Conservation (phyloP, 1,284 basidiomycete species). For the Ganoderma leucocontextum region DNA sequence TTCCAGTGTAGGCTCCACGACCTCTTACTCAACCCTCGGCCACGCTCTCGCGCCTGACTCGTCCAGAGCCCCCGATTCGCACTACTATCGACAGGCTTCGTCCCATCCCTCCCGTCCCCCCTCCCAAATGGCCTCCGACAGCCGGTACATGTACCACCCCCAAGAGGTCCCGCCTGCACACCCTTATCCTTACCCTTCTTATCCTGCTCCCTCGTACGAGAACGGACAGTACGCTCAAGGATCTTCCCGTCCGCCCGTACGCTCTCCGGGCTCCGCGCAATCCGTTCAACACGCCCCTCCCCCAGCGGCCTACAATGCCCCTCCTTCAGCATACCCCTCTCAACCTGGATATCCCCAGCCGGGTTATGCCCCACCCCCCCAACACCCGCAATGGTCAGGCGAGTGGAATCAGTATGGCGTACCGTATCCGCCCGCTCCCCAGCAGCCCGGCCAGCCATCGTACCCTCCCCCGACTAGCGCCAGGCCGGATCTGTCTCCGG, state of each 20-base stretch:
- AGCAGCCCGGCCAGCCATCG: slow-evolving; percentile 29
- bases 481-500: slow-evolving; percentile 40
- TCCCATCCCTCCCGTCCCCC: slow-evolving; percentile 25
- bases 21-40: slow-evolving; percentile 43
- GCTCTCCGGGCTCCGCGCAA: slow-evolving; percentile 50
- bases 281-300: slow-evolving; percentile 44
- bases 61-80: slow-evolving; percentile 33
- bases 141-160: slow-evolving; percentile 63
- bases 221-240: slow-evolving; percentile 47
- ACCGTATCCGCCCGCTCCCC: slow-evolving; percentile 31
- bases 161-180: slow-evolving; percentile 48
- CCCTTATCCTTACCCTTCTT: slow-evolving; percentile 49
- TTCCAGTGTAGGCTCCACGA: slow-evolving; percentile 36
- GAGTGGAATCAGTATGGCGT: slow-evolving; percentile 30
- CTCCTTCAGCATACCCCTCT: slow-evolving; percentile 37
- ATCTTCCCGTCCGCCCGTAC: slow-evolving; percentile 47
- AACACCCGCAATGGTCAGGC: slow-evolving; percentile 44
- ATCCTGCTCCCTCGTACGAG: slow-evolving; percentile 52
- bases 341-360: slow-evolving; percentile 43
- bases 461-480: slow-evolving; percentile 25
- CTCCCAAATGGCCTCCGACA: slow-evolving; percentile 59
- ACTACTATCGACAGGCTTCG: slow-evolving; percentile 22
- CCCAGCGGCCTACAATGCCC: slow-evolving; percentile 42
- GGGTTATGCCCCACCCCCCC: slow-evolving; percentile 44
- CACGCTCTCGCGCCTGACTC: slow-evolving; percentile 40